Conservation (phyloP, 768 basidiomycete species). For the Postia placenta region DNA sequence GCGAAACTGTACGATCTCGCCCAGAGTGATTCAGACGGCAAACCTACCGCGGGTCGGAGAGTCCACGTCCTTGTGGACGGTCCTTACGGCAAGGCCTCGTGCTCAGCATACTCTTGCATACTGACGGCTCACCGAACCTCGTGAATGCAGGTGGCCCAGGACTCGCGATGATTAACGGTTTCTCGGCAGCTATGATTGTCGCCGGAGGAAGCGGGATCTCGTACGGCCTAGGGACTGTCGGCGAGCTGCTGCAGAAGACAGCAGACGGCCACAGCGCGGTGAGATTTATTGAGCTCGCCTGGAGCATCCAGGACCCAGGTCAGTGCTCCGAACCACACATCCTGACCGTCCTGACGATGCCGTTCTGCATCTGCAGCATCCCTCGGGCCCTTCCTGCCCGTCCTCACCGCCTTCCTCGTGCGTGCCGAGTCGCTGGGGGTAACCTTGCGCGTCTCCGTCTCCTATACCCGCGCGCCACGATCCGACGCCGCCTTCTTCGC, state of each 20-base stretch:
- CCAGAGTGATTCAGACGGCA: slow-evolving; percentile 28
- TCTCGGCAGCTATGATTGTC: slow-evolving; percentile 48
- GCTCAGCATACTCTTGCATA: too few species aligned
- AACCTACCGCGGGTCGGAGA: slow-evolving; percentile 20
- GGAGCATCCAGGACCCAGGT: slow-evolving; percentile 44
- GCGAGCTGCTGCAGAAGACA: slow-evolving; percentile 43
- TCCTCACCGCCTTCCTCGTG: slow-evolving; percentile 31
- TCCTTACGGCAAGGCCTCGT: slow-evolving; percentile 37
- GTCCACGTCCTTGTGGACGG: slow-evolving; percentile 46
- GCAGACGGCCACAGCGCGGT: slow-evolving; percentile 30
- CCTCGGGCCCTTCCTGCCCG: slow-evolving; percentile 32
- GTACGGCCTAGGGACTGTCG: slow-evolving; percentile 43
- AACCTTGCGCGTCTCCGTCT: slow-evolving; percentile 34
- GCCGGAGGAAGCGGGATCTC: slow-evolving; percentile 62
- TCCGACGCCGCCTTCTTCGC: slow-evolving; percentile 13
- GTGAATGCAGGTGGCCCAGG: slow-evolving; percentile 35
- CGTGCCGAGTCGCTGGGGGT: slow-evolving; percentile 22
- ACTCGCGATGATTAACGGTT: slow-evolving; percentile 41
- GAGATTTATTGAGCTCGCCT: slow-evolving; percentile 47
- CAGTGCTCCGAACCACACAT: slow-evolving; percentile 12
- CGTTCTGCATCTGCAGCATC: slow-evolving; percentile 21
- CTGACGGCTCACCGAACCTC: too few species aligned
- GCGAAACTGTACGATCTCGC: slow-evolving; percentile 35
- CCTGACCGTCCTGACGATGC: neutral
- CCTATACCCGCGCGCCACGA: slow-evolving; percentile 33